Base-by-base conservation (phyloP, 345 rosid genomes). In the Aethionema arabicum region DNA sequence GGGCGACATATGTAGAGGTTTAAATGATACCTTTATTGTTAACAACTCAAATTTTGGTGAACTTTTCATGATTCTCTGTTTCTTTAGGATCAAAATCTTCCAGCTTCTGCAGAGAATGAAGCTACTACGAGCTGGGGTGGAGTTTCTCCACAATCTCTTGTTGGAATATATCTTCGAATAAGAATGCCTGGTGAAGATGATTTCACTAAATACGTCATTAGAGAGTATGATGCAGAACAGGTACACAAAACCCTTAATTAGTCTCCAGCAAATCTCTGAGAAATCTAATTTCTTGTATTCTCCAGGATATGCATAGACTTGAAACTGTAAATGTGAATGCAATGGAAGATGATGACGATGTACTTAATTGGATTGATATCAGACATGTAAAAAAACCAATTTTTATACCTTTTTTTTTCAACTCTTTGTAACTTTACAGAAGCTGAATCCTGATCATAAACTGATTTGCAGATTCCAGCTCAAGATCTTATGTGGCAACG, bases 301-400 rank as follows among this genome's bases (percentile, higher is more conserved):
- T 55, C 12, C 12, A 68, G 72, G 67, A 30, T 13, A 43, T 11
- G 48, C 72, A 68, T 68, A 32, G 21, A 6, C 0, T 68, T 2
- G 4, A 5, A 50, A 6, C 0, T 4, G 0, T 5, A 42, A 32
- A 35, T 8, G 0, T 49, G 13, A 11, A 37, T 14, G 67, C 42
- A 46, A 41, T 52, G 60, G 55, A 53, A 33, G 27, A 39, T n/a
- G 66, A 68, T 44, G 55, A n/a, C n/a, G n/a, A 29, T 0, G 5
- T 1, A 10, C 30, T 47, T 2, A 9, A 7, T 42, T 40, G 48
- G 71, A 6, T 49, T 2, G 71, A 67, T 67, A 0, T 67, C 11
- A 67, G 51, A 67, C 48, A 57, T n/a, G 71, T 57, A 66, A 41
- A n/a, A n/a, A n/a, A 0, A 35, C 11, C 35, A 46, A 44, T 39